Percentiles rank a stretch among this genome's conserved stretches.
phyloP scores from a whole-genome alignment of 192 early-diverging fungal genomes.

The Chytriomyces confervae region DNA sequence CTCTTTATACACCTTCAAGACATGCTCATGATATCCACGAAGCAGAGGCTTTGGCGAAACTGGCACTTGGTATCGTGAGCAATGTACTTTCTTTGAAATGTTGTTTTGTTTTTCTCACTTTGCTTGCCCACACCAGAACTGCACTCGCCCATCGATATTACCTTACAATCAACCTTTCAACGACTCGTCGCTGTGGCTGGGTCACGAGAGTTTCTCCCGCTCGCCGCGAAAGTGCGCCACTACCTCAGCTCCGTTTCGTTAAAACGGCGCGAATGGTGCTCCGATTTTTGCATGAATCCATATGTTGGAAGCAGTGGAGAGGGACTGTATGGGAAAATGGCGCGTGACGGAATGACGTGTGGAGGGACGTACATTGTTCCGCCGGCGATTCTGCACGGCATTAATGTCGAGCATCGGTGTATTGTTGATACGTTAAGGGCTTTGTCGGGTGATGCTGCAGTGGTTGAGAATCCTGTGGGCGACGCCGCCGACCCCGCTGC shows the following conservation, averaged over 20 bases:
- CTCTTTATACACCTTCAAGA: constrained; percentile 6
- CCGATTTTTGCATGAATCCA: constrained; percentile 15
- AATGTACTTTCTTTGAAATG: neutral
- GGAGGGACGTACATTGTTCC: constrained; percentile 27
- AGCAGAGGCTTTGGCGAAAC: constrained; percentile 21
- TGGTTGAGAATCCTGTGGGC: no score
- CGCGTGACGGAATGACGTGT: constrained; percentile 11
- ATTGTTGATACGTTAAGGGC: neutral
- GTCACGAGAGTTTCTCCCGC: constrained; percentile 16
- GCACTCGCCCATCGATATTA: neutral
- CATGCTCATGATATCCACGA: constrained; percentile 11
- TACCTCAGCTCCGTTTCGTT: constrained; percentile 18
- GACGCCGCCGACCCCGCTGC: neutral
- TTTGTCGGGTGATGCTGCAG: neutral
- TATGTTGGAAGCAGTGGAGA: constrained; percentile 10
- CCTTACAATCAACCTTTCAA: constrained; percentile 22
- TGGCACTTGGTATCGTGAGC: constrained; percentile 1
- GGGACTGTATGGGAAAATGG: constrained; percentile 12
- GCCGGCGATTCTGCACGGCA: constrained; percentile 4
- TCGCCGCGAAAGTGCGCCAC: constrained; percentile 26
- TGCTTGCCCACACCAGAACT: neutral
- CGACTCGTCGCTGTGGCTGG: constrained; percentile 14
- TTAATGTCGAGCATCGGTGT: neutral
- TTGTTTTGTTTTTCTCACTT: neutral
- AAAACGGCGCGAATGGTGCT: constrained; percentile 30